Percentiles rank a stretch among this genome's conserved stretches.
Evolutionary conservation across 495 filamentous ascomycete genomes (phyloP).

Genomic region (Neurospora cerealis): DNA sequence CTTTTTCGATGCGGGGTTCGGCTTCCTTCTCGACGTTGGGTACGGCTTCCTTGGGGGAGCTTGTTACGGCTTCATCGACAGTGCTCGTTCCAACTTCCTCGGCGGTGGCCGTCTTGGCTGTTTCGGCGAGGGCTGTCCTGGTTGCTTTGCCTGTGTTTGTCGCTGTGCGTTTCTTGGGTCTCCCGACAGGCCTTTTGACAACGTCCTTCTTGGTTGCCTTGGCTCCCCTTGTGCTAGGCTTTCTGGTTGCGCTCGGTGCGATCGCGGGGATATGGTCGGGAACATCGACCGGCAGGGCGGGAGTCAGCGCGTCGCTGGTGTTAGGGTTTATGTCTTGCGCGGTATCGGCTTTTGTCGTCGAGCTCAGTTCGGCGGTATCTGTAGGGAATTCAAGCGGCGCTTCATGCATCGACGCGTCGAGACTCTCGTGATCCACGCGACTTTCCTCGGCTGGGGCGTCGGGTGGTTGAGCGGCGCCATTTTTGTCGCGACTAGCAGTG

Average conservation of each 20-base stretch:
- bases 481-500: slow-evolving; percentile 10
- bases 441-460: background rate
- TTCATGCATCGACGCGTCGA: background rate
- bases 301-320: background rate
- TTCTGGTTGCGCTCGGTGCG: background rate
- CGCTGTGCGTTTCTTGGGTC: background rate
- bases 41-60: background rate
- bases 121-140: background rate
- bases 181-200: background rate
- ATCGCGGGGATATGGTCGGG: background rate
- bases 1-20: background rate
- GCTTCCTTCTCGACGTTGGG: background rate
- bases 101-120: background rate
- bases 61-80: background rate
- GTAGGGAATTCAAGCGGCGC: background rate
- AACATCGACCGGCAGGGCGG: background rate
- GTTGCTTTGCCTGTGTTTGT: background rate
- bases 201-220: background rate
- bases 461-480: background rate
- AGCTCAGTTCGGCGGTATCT: background rate
- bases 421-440: background rate
- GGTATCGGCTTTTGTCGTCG: background rate
- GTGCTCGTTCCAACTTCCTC: background rate
- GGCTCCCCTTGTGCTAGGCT: background rate
- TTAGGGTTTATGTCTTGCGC: background rate